phyloP scores from a whole-genome alignment of 2,329 filamentous ascomycete species.

The Botrytis fragariae region DNA sequence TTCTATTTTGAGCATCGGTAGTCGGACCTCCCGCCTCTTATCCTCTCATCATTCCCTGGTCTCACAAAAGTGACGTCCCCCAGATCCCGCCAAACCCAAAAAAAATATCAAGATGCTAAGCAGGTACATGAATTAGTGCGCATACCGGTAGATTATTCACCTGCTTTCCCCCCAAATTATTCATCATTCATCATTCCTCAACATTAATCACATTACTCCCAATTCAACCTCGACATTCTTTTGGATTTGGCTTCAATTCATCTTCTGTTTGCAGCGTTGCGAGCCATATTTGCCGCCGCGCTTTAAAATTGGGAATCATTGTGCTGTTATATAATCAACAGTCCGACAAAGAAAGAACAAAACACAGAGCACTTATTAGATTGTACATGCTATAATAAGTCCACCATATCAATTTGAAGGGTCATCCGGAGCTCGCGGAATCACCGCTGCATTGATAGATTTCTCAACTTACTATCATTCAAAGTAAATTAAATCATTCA shows the following conservation, averaged over 20 bases:
- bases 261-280: background rate
- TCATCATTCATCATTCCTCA: constrained; percentile 20
- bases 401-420: constrained; percentile 16
- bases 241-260: background rate
- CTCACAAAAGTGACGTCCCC: constrained; percentile 13
- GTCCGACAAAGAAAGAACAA: constrained; percentile 9
- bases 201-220: background rate
- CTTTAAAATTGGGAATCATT: background rate
- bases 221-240: constrained; percentile 13
- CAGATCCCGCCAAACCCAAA: background rate
- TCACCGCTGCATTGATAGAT: constrained; percentile 10
- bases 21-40: constrained; percentile 5
- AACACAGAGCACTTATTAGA: background rate
- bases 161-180: constrained; percentile 1
- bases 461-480: background rate
- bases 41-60: background rate
- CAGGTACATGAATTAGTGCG: background rate
- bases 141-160: background rate
- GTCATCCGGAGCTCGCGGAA: constrained; percentile 31
- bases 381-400: constrained; percentile 24
- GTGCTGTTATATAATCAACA: constrained; percentile 1
- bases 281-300: background rate
- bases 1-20: constrained; percentile 10
- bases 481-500: constrained; percentile 23
- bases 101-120: background rate